Percentiles rank a stretch among this genome's conserved stretches.
These are phyloP conservation scores for Calonectria hongkongensis DNA, from an alignment of 2,329 filamentous ascomycete species.

Conservation along the genomic window DNA sequence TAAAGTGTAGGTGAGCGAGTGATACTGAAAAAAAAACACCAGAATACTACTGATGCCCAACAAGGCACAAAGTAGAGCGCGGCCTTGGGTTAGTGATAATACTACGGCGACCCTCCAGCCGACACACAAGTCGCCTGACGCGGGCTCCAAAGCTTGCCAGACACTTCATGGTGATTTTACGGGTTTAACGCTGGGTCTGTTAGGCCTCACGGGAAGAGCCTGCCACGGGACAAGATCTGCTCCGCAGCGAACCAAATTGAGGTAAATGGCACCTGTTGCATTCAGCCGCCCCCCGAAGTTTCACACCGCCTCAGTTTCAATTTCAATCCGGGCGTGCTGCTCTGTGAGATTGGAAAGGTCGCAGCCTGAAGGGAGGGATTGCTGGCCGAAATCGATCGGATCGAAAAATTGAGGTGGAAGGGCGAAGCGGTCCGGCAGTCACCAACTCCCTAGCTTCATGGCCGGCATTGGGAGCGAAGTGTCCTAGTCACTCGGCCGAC, in stretches of 20 bases:
- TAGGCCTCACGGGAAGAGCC: constrained; percentile 10
- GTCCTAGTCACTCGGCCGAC: constrained; percentile 37
- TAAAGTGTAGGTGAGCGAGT: too few relatives aligned
- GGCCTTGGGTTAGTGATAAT: not conserved
- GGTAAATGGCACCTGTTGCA: not conserved
- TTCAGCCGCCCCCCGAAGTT: constrained; percentile 10
- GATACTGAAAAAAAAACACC: too few relatives aligned
- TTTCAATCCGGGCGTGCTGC: constrained; percentile 12
- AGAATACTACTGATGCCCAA: too few relatives aligned
- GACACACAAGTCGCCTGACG: too few relatives aligned
- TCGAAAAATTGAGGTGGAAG: not conserved
- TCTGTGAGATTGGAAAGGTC: constrained; percentile 27
- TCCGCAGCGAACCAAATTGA: constrained; percentile 4
- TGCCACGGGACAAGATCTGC: not conserved
- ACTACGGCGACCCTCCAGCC: not conserved
- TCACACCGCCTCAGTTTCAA: constrained; percentile 29
- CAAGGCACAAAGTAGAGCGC: too few relatives aligned
- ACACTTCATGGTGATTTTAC: not conserved
- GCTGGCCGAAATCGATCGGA: constrained; percentile 19
- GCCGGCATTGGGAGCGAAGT: not conserved
- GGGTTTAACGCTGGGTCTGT: constrained; percentile 6
- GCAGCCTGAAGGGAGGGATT: not conserved
- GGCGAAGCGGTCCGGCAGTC: not conserved
- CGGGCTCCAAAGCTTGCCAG: not conserved
- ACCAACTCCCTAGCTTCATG: constrained; percentile 1